Base-by-base conservation (phyloP, 306 rosid genomes). In the Canavalia ensiformis region DNA sequence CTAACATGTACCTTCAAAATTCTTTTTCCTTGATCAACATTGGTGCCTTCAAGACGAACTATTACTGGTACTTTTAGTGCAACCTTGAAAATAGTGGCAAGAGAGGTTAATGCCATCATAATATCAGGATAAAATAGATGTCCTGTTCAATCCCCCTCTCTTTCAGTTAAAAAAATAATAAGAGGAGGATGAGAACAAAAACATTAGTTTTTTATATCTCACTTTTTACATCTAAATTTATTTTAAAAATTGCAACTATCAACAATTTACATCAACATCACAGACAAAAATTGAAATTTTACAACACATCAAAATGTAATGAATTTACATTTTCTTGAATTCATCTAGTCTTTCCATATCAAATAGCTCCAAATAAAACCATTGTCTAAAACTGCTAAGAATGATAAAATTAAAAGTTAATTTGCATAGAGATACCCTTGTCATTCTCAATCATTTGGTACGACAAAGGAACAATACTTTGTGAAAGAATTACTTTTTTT, bases 1-100 rank as follows among this genome's bases (percentile, higher is more conserved):
- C 65, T 44, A 72, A 18, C 49, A 72, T 29, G 79, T 83, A 87
- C 94, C 99, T 95, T 95, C 81, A 95, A 79, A 80, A 92, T 95
- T 87, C 92, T 88, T 88, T 92, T 95, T 75, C 99, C 99, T 83
- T 93, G 90, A 74, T 93, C 99, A 47, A 95, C 98, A 7, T 95
- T 95, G 76, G 99, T 95, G 86, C 99, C 99, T 86, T 95, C 99
- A 42, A 95, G 99, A 71, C 99, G 97, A 77, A 95, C 99, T 18
- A 95, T 8, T 75, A 95, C 99, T 5, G 99, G 99, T 66, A 95
- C 99, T 84, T 95, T 92, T 37, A 95, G 87, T 18, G 87, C 82
- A 80, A 95, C 99, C 99, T 95, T 73, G 51, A 83, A 71, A 45
- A 79, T 34, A 81, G 33, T 63, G 30, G 60, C 81, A 82, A 50